Evolutionary conservation across 176 grass and related monocot species (phyloP).

Genomic region (Lolium perenne): DNA sequence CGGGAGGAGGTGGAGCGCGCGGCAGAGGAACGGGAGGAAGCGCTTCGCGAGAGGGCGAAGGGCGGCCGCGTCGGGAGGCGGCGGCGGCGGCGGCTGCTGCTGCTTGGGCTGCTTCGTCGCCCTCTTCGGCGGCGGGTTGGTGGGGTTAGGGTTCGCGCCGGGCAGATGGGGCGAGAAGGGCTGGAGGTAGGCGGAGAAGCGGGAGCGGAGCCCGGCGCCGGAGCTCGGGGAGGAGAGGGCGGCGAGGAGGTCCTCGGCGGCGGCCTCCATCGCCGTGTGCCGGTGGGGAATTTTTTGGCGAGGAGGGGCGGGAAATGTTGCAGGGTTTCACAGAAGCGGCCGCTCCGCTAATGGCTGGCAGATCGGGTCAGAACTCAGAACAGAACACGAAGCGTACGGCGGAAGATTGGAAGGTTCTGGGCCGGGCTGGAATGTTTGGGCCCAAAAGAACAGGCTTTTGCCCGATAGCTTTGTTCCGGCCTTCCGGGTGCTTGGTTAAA

Average conservation of each 20-base stretch:
- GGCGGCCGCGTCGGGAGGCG: slow-evolving; percentile 24
- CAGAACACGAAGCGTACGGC: background rate
- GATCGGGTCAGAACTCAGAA: background rate
- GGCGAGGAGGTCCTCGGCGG: slow-evolving; percentile 57
- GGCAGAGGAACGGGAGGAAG: slow-evolving; percentile 71
- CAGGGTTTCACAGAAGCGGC: background rate
- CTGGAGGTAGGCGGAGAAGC: slow-evolving; percentile 69
- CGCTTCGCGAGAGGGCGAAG: slow-evolving; percentile 68
- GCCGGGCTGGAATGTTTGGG: too few species aligned
- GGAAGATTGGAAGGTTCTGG: background rate
- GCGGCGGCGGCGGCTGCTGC: slow-evolving; percentile 28
- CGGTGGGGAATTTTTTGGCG: slow-evolving; percentile 22
- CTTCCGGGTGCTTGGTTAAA: too few species aligned
- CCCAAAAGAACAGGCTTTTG: too few species aligned
- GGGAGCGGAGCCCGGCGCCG: slow-evolving; percentile 51
- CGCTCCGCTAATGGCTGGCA: too few species aligned
- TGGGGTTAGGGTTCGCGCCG: slow-evolving; percentile 47
- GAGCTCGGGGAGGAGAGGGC: slow-evolving; percentile 50
- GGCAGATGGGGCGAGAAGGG: slow-evolving; percentile 59
- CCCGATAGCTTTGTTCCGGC: too few species aligned
- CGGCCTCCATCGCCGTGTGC: slow-evolving; percentile 59
- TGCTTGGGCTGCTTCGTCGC: slow-evolving; percentile 44
- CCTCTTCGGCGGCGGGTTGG: slow-evolving; percentile 50
- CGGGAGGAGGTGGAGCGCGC: slow-evolving; percentile 70
- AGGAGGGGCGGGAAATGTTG: slow-evolving; percentile 34